Base-by-base conservation (phyloP, 495 filamentous ascomycete species). In the Lineolata rhizophorae region DNA sequence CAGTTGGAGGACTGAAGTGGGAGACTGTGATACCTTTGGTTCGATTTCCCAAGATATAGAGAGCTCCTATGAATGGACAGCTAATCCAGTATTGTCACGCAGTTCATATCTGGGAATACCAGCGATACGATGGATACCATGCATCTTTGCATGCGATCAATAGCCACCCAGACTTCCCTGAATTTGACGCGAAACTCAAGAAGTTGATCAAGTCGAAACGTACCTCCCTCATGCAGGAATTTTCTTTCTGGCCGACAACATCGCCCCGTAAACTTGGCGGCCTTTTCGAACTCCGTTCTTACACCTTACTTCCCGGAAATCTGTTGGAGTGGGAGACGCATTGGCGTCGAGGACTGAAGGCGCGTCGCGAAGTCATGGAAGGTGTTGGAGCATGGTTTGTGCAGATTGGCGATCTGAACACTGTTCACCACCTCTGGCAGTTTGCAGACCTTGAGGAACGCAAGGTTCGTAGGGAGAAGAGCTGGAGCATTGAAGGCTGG, bases 101-200 rank as follows among this genome's bases (percentile, higher is more conserved):
- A 82, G 87, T 97, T 18, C 87, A 97, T 54, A 97, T 97, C 51
- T 97, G 87, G 87, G 87, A 97, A 55, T 97, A 97, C 54, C 82
- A 95, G 52, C 75, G 82, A 43, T 97, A 94, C 54, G 70, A 83
- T 37, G 87, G 87, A 39, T 95, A 92, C 50, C 90, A 97, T 48
- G 70, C 75, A 27, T 94, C 87, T 10, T 61, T 94, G 16, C 68
- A 93, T 58, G 67, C 63, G 34, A 85, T 94, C 41, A 65, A 74
- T 30, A 52, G 61, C 27, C 76, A 87, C 40, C 76, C 79, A 27
- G 75, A 81, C 3, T 94, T 76, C 58, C 56, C 65, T 32, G 71
- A 67, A 8, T 94, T 91, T 46, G 78, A 92, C 52, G 52, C 52
- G 28, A 75, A 81, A 50, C 71, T 95, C 25, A 78, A 81, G 46